Evolutionary conservation across 1,284 basidiomycete genomes (phyloP).

Genomic region (Stygiomarasmius scandens): DNA sequence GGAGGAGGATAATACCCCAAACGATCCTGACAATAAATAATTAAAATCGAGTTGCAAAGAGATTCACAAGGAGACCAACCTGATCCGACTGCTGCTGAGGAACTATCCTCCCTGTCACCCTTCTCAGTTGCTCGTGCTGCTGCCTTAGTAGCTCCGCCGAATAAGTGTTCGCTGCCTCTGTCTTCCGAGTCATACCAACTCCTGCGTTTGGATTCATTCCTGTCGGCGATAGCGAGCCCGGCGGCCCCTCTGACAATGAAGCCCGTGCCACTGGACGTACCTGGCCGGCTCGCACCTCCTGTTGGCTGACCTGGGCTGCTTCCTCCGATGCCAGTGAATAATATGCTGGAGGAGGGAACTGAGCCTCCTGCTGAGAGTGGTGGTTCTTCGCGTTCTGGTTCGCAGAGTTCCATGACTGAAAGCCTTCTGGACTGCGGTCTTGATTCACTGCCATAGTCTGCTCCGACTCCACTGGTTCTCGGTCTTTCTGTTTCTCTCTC

Average conservation of each 20-base stretch:
- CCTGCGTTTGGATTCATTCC: slow-evolving; percentile 2
- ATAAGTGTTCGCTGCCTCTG: slow-evolving; percentile 32
- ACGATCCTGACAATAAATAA: neutral
- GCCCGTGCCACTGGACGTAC: slow-evolving; percentile 9
- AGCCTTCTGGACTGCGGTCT: slow-evolving; percentile 75
- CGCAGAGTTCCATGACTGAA: slow-evolving; percentile 81
- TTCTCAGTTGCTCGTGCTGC: slow-evolving; percentile 42
- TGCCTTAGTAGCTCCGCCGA: slow-evolving; percentile 46
- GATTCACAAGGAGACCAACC: slow-evolving; percentile 2
- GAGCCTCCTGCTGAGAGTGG: neutral
- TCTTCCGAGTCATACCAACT: neutral
- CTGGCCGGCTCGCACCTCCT: slow-evolving; percentile 6
- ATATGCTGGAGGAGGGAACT: neutral
- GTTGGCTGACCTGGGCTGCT: neutral
- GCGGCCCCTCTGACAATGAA: slow-evolving; percentile 14
- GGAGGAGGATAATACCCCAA: neutral
- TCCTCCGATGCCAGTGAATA: neutral
- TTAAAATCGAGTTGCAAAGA: neutral
- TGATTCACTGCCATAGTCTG: slow-evolving; percentile 69
- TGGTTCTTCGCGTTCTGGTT: slow-evolving; percentile 10
- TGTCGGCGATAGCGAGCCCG: slow-evolving; percentile 10
- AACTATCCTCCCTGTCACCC: slow-evolving; percentile 23
- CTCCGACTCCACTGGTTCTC: slow-evolving; percentile 42
- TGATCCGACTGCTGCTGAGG: slow-evolving; percentile 23
- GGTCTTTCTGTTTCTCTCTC: slow-evolving; percentile 31